Evolutionary conservation across 1,284 basidiomycete genomes (phyloP), one percentile per base, ranked within the genome.

Genomic region (Peniophora sp.): DNA sequence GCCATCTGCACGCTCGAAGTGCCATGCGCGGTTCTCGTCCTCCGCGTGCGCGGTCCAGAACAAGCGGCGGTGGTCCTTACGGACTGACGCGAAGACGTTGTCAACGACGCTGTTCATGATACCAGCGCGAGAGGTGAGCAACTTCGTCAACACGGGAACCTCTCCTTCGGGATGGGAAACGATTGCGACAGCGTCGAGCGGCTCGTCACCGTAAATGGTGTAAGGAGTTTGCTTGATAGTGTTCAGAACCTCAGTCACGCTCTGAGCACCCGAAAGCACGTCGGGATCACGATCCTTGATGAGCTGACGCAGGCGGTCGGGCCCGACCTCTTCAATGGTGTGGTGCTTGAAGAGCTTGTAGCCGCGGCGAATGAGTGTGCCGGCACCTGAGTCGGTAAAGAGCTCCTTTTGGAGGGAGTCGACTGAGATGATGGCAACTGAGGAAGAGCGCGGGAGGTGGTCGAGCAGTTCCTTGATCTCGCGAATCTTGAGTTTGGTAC

Each of bases 401-500:
- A 99, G 86, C 72, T 99, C 97, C 71, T 96, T 95, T 69, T 99
- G 97, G 32, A 99, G 81, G 63, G 86, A 83, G 59, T 92, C 80
- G 51, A 95, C 85, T 48, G 92, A 92, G 71, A 99, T 99, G 72
- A 99, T 95, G 57, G 96, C 96, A 51, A 99, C 96, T 44, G 94
- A 97, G 19, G 96, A 97, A 2, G 97, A 91, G 58, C 97, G 93
- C 27, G 97, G 96, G 53, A 99, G 91, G 71, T 97, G 90, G 68
- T 99, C 97, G 51, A 99, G 83, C 45, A 99, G 84, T 67, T 99
- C 96, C 73, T 99, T 99, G 79, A 99, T 98, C 71, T 99, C 96
- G 59, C 96, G 89, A 49, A 99, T 80, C 74, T 99, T 99, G 71
- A 99, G 90, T 73, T 99, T 99, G 60, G 97, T 99, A 58, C 96